These are phyloP conservation scores for Metroxylon sagu DNA, from an alignment of 176 grass and related monocot species.

Conservation along the genomic window DNA sequence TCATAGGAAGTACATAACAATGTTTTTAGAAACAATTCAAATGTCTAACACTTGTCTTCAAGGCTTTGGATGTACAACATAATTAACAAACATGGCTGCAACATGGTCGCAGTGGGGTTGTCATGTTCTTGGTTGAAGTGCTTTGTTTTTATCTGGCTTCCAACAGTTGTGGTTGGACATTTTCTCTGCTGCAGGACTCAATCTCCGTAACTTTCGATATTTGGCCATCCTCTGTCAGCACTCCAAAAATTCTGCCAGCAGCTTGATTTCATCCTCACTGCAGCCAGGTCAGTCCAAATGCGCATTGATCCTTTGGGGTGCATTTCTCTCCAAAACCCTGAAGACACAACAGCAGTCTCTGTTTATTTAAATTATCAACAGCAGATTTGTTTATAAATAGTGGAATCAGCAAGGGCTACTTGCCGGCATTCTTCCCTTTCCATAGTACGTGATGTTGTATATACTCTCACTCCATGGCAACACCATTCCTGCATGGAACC, in stretches of 20 bases:
- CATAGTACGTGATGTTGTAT: slow-evolving; percentile 82
- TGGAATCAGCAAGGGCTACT: slow-evolving; percentile 13
- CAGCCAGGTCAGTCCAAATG: slow-evolving; percentile 40
- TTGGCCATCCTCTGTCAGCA: slow-evolving; percentile 77
- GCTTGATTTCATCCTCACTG: slow-evolving; percentile 73
- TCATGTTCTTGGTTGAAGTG: neutral
- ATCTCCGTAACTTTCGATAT: slow-evolving; percentile 45
- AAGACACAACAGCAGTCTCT: neutral
- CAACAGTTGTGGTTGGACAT: neutral
- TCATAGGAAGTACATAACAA: too few species aligned
- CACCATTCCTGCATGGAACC: slow-evolving; percentile 52
- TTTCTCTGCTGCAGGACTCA: slow-evolving; percentile 16
- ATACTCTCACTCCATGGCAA: slow-evolving; percentile 61
- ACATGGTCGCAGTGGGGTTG: too few species aligned
- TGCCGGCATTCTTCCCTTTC: slow-evolving; percentile 84
- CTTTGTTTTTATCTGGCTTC: neutral
- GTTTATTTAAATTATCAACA: neutral
- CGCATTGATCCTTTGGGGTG: slow-evolving; percentile 66
- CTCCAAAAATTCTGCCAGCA: slow-evolving; percentile 71
- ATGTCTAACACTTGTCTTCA: too few species aligned
- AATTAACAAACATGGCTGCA: too few species aligned
- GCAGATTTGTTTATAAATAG: neutral
- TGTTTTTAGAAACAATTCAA: too few species aligned
- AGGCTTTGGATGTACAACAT: too few species aligned
- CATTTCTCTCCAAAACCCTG: slow-evolving; percentile 87